Base-by-base conservation (phyloP, 2,329 filamentous ascomycete species). In the Myriosclerotinia curreyana region DNA sequence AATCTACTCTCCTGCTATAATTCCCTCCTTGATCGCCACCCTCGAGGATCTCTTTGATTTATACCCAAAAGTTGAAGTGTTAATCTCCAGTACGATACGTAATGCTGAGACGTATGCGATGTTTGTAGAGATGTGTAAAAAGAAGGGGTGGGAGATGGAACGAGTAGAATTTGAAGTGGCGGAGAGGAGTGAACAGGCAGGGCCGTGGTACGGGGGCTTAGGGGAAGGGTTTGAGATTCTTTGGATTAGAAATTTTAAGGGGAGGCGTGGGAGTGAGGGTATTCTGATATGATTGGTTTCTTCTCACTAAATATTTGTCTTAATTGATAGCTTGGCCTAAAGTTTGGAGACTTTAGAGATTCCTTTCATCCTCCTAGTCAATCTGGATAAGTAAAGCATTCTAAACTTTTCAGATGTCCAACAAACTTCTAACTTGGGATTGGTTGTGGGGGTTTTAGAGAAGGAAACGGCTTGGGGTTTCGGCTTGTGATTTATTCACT, bases 51-150 rank as follows among this genome's bases (percentile, higher is more conserved):
- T 92, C 15, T 83, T 89, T 56, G 77, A 78, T 1, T 72, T 86
- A 62, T 84, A 85, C 67, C 82, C 85, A 2, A 71, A 73, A 0
- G 78, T 86, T 17, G 77, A 83, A 53, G 82, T 90, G 44, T 77
- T 92, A 53, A 86, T 93, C 65, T 83, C 89, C 5, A 87, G 87
- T 22, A 88, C 89, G 0, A 83, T 92, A 68, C 81, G 91, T 66
- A 92, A 92, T 69, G 79, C 81, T 65, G 79, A 83, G 65, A 93
- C 90, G 0, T 90, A 90, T 71, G 79, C 83, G 66, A 78, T 78
- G 7, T 92, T 93, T 73, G 71, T 85, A 66, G 77, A 80, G 31
- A 81, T 79, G 58, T 90, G 88, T 74, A 49, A 36, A 48, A 66
- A 28, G 44, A 68, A 69, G 50, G 74, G 73, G 0, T 79, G 83